Evolutionary conservation across 441 rosid species (phyloP).

Genomic region (Corymbia citriodora): DNA sequence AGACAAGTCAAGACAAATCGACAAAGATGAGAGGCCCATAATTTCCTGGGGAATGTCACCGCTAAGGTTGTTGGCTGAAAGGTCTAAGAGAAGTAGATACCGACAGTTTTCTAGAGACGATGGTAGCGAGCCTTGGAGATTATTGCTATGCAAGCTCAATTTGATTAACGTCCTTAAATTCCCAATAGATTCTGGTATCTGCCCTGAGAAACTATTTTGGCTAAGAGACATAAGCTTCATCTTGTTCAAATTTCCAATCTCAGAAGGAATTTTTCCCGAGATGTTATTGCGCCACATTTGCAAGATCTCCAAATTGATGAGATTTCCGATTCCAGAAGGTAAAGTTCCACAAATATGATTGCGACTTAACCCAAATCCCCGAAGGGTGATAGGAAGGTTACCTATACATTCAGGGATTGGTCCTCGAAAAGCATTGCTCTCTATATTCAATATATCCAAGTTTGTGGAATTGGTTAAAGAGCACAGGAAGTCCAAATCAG

Average conservation of each 20-base stretch:
- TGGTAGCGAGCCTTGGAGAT: neutral
- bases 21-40: neutral
- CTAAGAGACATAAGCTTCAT: rapidly evolving
- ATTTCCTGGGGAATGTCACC: rapidly evolving
- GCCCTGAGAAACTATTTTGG: rapidly evolving
- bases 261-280: neutral
- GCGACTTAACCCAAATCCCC: rapidly evolving
- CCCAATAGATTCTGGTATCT: rapidly evolving
- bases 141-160: rapidly evolving
- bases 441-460: rapidly evolving
- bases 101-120: neutral
- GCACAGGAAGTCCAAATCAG: neutral
- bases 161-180: neutral
- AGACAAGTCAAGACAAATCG: neutral
- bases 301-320: neutral
- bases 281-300: rapidly evolving
- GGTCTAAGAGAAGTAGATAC: neutral
- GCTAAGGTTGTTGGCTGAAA: neutral
- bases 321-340: rapidly evolving
- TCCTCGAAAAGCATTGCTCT: rapidly evolving
- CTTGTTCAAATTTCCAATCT: neutral
- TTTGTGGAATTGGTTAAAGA: neutral
- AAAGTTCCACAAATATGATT: neutral
- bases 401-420: rapidly evolving
- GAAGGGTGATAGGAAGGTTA: neutral